phyloP scores from a whole-genome alignment of 2,329 filamentous ascomycete genomes.

The Metarhizium sp. region DNA sequence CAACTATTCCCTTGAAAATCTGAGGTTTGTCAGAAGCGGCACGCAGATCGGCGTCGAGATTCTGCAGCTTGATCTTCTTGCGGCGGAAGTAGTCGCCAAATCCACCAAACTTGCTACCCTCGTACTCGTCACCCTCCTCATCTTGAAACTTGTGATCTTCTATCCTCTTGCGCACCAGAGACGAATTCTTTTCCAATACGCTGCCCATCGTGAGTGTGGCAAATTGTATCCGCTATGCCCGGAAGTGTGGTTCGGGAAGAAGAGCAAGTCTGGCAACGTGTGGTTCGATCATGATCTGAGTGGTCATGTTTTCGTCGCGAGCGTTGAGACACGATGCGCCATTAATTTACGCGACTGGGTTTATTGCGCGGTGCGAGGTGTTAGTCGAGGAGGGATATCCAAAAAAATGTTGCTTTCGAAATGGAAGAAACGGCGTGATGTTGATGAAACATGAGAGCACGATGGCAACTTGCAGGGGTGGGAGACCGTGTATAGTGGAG shows the following conservation, averaged over 20 bases:
- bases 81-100: slow-evolving; percentile 87
- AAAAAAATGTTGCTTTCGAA: not conserved
- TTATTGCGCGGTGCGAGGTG: not conserved
- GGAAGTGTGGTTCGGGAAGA: not conserved
- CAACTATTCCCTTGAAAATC: slow-evolving; percentile 86
- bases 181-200: slow-evolving; percentile 54
- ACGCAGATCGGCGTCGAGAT: slow-evolving; percentile 76
- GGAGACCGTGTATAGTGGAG: slow-evolving; percentile 27
- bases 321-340: not conserved
- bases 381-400: not conserved
- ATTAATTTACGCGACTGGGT: not conserved
- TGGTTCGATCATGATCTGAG: not conserved
- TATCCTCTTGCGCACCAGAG: slow-evolving; percentile 51
- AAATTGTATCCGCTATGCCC: not conserved
- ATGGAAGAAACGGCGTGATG: not conserved
- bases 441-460: not conserved
- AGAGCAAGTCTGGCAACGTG: not conserved
- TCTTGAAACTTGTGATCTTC: slow-evolving; percentile 62
- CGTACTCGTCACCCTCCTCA: slow-evolving; percentile 87
- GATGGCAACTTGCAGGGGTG: not conserved
- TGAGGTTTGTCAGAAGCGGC: slow-evolving; percentile 60
- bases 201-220: slow-evolving; percentile 39
- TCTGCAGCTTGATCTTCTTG: slow-evolving; percentile 96
- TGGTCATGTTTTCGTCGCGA: slow-evolving; percentile 8
- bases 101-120: slow-evolving; percentile 75